Evolutionary conservation across 106 monocot genomes (phyloP), one percentile per base, ranked within the genome.

Genomic region (Xerophyta viscosa): DNA sequence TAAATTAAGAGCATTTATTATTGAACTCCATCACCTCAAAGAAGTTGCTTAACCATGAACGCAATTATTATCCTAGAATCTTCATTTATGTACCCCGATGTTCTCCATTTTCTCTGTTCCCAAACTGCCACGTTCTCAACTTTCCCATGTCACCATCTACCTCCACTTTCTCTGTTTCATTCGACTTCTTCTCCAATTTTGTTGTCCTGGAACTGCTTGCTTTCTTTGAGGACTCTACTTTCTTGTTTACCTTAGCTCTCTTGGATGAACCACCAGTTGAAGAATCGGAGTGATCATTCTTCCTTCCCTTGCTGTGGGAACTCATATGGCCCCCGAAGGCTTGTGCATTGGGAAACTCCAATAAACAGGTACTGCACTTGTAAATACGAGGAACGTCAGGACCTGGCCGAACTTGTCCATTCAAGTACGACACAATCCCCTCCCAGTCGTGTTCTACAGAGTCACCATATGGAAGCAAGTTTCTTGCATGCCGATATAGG

Each of bases 291-390:
- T 14, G 8, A 9, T 44, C 14, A 3, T 8, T 44, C n/a, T 44
- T 44, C 43, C n/a, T 44, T 9, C n/a, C 9, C 43, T 44, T 44
- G 43, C 43, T 44, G n/a, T 44, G 43, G n/a, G 43, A 44, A 17
- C 43, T 44, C 43, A 44, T 44, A 17, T 44, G 43, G 8, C 43
- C 43, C n/a, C 43, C 43, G n/a, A 44, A 44, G 43, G 43, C 43
- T 44, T 44, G 43, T 17, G 43, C 43, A 44, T 9, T 44, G 9
- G 43, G 43, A 44, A 44, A 44, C n/a, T 44, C 43, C n/a, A 44
- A 17, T 3, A 3, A 3, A 44, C 43, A 44, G 3, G 43, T 17
- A 44, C 4, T 17, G n/a, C 43, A 44, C n/a, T 44, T 44, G 43
- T 14, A 44, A 3, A 44, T 44, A 17, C n/a, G n/a, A 44, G 43